These are phyloP conservation scores for Lomentospora prolificans DNA, from an alignment of 2,329 filamentous ascomycete genomes.

Conservation along the genomic window DNA sequence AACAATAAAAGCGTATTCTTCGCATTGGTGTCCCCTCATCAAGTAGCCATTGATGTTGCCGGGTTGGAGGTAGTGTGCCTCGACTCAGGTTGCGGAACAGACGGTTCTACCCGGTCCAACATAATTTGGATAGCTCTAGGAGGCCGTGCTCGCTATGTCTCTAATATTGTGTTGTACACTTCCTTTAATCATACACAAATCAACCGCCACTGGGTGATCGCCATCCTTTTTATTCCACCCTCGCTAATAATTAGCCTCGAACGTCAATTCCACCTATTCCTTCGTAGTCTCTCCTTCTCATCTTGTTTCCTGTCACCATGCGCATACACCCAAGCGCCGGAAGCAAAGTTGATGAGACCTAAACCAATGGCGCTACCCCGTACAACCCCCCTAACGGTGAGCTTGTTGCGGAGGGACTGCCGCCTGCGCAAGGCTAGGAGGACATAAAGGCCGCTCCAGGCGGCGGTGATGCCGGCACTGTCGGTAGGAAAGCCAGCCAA, in stretches of 20 bases:
- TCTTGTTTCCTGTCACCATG: slow-evolving; percentile 41
- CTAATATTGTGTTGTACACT: background rate
- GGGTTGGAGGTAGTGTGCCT: too few relatives aligned
- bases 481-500: slow-evolving; percentile 49
- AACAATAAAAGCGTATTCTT: too few relatives aligned
- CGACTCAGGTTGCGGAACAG: too few relatives aligned
- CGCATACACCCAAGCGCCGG: slow-evolving; percentile 42
- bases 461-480: slow-evolving; percentile 44
- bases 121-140: too few relatives aligned
- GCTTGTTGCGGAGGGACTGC: slow-evolving; percentile 28
- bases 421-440: slow-evolving; percentile 42
- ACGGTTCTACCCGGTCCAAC: background rate
- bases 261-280: slow-evolving; percentile 40
- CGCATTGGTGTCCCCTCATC: too few relatives aligned
- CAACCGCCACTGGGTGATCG: too few relatives aligned
- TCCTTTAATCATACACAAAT: background rate
- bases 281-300: slow-evolving; percentile 33
- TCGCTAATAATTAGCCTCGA: too few relatives aligned
- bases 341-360: slow-evolving; percentile 35
- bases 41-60: too few relatives aligned
- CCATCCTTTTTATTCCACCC: too few relatives aligned
- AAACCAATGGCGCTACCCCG: slow-evolving; percentile 40
- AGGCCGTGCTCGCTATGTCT: too few relatives aligned
- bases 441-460: slow-evolving; percentile 48
- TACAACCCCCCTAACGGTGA: slow-evolving; percentile 39